phyloP scores from a whole-genome alignment of 2,329 filamentous ascomycete genomes.

The Coniosporium tulheliwenetii region DNA sequence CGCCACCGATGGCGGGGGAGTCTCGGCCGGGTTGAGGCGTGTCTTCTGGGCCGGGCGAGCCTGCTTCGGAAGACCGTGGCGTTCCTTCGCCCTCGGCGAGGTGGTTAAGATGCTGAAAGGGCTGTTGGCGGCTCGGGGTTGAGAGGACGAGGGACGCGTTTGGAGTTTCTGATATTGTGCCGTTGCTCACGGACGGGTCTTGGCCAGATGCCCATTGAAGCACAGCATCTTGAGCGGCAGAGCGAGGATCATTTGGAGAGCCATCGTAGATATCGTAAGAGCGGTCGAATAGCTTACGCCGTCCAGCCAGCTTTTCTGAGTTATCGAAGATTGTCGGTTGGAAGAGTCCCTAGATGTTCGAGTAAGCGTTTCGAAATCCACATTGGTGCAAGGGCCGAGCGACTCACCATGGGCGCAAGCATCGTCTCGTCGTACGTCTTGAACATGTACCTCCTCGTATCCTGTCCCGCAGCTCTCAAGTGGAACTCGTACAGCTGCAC shows the following conservation, averaged over 20 bases:
- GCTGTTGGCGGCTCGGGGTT: conserved; percentile 12
- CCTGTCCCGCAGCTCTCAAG: conserved; percentile 70
- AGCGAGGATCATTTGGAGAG: conserved; percentile 79
- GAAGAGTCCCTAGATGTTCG: conserved; percentile 53
- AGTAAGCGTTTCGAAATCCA: background rate
- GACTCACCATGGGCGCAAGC: conserved; percentile 61
- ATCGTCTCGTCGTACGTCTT: conserved; percentile 96
- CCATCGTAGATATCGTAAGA: conserved; percentile 92
- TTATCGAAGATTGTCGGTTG: conserved; percentile 79
- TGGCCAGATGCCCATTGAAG: conserved; percentile 32
- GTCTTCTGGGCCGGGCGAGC: conserved; percentile 72
- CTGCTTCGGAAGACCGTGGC: conserved; percentile 71
- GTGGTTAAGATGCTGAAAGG: conserved; percentile 37
- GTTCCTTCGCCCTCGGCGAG: conserved; percentile 48
- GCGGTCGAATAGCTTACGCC: conserved; percentile 67
- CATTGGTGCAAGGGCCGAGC: background rate
- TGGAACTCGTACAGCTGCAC: conserved; percentile 85
- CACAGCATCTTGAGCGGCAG: conserved; percentile 63
- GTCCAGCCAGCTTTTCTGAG: conserved; percentile 58
- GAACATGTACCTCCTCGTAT: conserved; percentile 86
- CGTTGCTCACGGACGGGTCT: conserved; percentile 9
- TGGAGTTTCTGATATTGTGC: conserved; percentile 4
- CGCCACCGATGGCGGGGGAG: conserved; percentile 27
- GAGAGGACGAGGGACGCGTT: conserved; percentile 16
- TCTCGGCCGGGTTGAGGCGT: conserved; percentile 44